Evolutionary conservation across 1,139 yeast genomes (phyloP), one percentile per base, ranked within the genome.

Genomic region (Blastobotrys illinoisensis): DNA sequence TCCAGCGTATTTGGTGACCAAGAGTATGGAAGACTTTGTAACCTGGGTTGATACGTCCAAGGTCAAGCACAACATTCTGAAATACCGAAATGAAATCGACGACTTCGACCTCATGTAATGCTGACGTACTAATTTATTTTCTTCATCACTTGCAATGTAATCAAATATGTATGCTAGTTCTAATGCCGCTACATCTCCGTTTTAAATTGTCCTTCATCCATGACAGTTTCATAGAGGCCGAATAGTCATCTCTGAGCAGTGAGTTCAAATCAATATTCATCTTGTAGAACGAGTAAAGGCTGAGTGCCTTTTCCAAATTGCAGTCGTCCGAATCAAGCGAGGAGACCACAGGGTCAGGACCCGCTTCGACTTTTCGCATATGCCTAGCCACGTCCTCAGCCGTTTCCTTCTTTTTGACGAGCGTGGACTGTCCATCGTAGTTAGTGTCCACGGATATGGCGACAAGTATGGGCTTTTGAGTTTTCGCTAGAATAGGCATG

Each of bases 41-140:
- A 95, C 99, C 1, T 95, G 99, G 99, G 95, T 88, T 18, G 98
- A 95, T 67, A 79, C 84, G 49, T 86, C 96, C 61, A 95, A 93
- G 84, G 91, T 95, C 71, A 91, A 88, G 79, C 80, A 87, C 67
- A 90, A 89, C 63, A 82, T 91, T 58, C 84, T 91, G 73, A 87
- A 87, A 73, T 95, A 88, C 75, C 86, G 88, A 74, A 91, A 93
- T 55, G 74, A 74, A 56, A 64, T 74, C 26, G 79, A 76, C 58
- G 79, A 75, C 57, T 76, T 69, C 59, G 75, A 74, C 48, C 61
- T 70, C 47, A 62, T 68, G 62, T 68, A 59, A 59, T 5, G 21
- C 24, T 23, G 40, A 28, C 13, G 21, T n/a, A 19, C 23, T 43
- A 40, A 45, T 49, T 49, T 44, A 49, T 32, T 19, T 23, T 20